Evolutionary conservation across 1,139 yeast genomes (phyloP).

Genomic region (Magnusiomyces starmeri): DNA sequence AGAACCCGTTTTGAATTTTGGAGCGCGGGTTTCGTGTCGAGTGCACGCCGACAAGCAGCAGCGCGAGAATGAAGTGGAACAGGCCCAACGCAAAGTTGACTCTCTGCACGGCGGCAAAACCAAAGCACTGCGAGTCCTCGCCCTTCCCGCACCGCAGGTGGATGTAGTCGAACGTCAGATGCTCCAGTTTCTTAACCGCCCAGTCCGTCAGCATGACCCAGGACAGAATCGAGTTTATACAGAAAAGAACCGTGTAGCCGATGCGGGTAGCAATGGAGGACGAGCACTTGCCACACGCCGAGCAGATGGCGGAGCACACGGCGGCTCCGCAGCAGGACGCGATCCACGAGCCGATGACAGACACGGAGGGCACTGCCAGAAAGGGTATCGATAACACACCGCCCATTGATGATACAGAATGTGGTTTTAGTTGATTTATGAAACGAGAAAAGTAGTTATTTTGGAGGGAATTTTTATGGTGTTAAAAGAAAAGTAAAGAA

Average conservation of each 20-base stretch:
- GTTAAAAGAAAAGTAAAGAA: too few relatives aligned
- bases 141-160: slow-evolving; percentile 66
- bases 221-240: neutral
- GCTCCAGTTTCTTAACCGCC: slow-evolving; percentile 67
- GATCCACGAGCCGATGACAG: slow-evolving; percentile 56
- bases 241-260: slow-evolving; percentile 19
- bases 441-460: too few relatives aligned
- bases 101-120: slow-evolving; percentile 89
- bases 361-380: slow-evolving; percentile 40
- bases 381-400: slow-evolving; percentile 71
- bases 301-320: slow-evolving; percentile 61
- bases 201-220: slow-evolving; percentile 63
- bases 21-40: slow-evolving; percentile 78
- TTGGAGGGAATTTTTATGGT: neutral
- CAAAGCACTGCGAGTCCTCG: slow-evolving; percentile 63
- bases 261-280: slow-evolving; percentile 75
- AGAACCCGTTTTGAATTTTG: slow-evolving; percentile 76
- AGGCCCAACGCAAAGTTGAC: slow-evolving; percentile 82
- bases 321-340: slow-evolving; percentile 87
- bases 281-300: slow-evolving; percentile 46
- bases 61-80: slow-evolving; percentile 67
- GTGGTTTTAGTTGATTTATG: neutral
- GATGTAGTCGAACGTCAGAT: slow-evolving; percentile 54
- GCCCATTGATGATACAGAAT: slow-evolving; percentile 50
- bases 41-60: slow-evolving; percentile 60